Evolutionary conservation across 768 basidiomycete species (phyloP).

Genomic region (Macrolepiota dolichaula): DNA sequence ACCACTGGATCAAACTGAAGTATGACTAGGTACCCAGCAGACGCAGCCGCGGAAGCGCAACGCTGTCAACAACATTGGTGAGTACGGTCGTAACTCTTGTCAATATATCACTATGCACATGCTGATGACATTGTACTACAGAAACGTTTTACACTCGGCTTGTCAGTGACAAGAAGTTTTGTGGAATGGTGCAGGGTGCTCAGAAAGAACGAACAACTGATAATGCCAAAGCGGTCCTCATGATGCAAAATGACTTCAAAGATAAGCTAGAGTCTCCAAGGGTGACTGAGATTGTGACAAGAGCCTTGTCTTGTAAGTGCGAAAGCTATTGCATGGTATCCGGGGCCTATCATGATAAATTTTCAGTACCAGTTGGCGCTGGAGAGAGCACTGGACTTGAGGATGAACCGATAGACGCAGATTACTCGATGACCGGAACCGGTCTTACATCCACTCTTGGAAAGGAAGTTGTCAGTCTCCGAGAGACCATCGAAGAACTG

Average conservation of each 20-base stretch:
- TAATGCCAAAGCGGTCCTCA: background rate
- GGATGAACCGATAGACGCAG: too few species aligned
- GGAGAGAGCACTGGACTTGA: too few species aligned
- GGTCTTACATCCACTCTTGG: background rate
- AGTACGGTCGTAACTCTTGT: too few species aligned
- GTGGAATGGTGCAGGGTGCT: background rate
- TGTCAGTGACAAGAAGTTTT: background rate
- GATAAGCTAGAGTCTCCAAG: background rate
- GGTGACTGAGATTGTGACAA: background rate
- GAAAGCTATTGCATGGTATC: background rate
- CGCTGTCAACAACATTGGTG: background rate
- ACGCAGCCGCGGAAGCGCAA: background rate
- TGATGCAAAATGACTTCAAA: background rate
- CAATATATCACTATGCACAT: background rate
- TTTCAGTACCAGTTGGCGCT: background rate
- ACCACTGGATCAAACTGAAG: background rate
- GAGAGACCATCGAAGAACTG: background rate
- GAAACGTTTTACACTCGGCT: background rate
- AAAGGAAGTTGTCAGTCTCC: background rate
- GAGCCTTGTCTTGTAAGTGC: background rate
- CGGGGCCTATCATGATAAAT: background rate
- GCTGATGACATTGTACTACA: too few species aligned
- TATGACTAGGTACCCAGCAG: background rate
- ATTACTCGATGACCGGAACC: background rate
- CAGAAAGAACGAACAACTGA: background rate